These are phyloP conservation scores for Trametopsis cervina DNA, from an alignment of 768 basidiomycete genomes.

Conservation along the genomic window DNA sequence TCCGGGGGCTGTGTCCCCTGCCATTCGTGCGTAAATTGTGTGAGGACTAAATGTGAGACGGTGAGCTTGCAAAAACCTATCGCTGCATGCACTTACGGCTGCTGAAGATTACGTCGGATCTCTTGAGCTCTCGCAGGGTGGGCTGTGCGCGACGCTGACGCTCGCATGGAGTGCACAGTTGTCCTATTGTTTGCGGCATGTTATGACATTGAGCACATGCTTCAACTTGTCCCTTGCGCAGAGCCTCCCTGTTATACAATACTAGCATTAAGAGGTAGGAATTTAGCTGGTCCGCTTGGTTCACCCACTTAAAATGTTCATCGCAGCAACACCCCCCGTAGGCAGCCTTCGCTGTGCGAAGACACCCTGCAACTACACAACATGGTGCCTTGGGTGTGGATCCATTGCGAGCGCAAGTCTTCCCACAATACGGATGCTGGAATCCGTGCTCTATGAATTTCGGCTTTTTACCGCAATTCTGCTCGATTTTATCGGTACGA, in stretches of 20 bases:
- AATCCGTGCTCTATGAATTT: slow-evolving; percentile 59
- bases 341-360: slow-evolving; percentile 40
- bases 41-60: slow-evolving; percentile 26
- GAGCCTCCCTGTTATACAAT: slow-evolving; percentile 29
- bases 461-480: slow-evolving; percentile 55
- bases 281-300: not conserved
- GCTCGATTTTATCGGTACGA: slow-evolving; percentile 22
- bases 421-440: slow-evolving; percentile 54
- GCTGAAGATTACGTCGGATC: slow-evolving; percentile 42
- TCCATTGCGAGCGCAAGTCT: slow-evolving; percentile 48
- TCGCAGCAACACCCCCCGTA: slow-evolving; percentile 54
- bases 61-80: not conserved
- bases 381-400: slow-evolving; percentile 22
- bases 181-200: not conserved
- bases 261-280: not conserved
- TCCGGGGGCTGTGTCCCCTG: slow-evolving; percentile 28
- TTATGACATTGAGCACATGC: not conserved
- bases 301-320: slow-evolving; percentile 50
- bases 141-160: slow-evolving; percentile 23
- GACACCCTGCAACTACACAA: slow-evolving; percentile 47
- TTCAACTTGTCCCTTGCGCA: slow-evolving; percentile 19
- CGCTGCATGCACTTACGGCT: slow-evolving; percentile 37
- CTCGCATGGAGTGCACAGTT: not conserved
- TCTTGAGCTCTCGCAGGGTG: slow-evolving; percentile 41
- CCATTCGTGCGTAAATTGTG: slow-evolving; percentile 52